Conservation (phyloP, 2,329 filamentous ascomycete genomes). For the Pestalotiopsis sp. region DNA sequence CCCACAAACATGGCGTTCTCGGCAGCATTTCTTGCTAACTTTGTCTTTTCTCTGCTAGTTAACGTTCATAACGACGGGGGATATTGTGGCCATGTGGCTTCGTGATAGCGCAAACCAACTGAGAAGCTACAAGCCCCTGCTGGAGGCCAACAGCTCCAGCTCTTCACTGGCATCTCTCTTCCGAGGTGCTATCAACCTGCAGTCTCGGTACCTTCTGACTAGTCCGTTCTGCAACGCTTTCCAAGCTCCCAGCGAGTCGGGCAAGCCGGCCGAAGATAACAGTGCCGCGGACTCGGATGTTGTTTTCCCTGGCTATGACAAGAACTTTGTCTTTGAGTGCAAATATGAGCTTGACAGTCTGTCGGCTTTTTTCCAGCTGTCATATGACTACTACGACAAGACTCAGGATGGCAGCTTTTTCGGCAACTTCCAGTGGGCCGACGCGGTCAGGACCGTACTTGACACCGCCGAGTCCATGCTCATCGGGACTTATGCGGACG, state of each 20-base stretch:
- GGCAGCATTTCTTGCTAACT: neutral
- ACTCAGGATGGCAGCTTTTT: conserved; percentile 78
- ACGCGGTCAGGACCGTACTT: conserved; percentile 72
- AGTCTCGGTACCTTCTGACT: conserved; percentile 67
- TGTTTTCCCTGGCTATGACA: conserved; percentile 66
- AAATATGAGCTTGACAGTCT: conserved; percentile 95
- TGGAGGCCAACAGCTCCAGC: conserved; percentile 54
- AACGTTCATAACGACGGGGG: conserved; percentile 80
- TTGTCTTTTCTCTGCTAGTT: conserved; percentile 54
- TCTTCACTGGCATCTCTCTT: conserved; percentile 69
- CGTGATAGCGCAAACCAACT: conserved; percentile 80
- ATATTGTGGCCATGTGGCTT: conserved; percentile 88
- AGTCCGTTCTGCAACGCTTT: conserved; percentile 89
- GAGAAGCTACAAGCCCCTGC: conserved; percentile 66
- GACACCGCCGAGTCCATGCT: conserved; percentile 71
- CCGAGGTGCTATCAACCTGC: conserved; percentile 72
- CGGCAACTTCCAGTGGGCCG: conserved; percentile 70
- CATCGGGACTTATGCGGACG: conserved; percentile 58
- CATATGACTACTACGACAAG: conserved; percentile 75
- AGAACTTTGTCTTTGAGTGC: conserved; percentile 82
- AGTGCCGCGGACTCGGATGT: conserved; percentile 60
- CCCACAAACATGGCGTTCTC: conserved; percentile 28
- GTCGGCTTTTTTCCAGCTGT: conserved; percentile 81
- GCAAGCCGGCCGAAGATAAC: conserved; percentile 61
- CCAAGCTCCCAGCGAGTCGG: conserved; percentile 79